A percentile compares a stretch with the other conserved stretches of the same genome.
These are phyloP conservation scores for Nannochloropsis oceanica DNA, from an alignment of 108 stramenopile genomes.

Conservation along the genomic window DNA sequence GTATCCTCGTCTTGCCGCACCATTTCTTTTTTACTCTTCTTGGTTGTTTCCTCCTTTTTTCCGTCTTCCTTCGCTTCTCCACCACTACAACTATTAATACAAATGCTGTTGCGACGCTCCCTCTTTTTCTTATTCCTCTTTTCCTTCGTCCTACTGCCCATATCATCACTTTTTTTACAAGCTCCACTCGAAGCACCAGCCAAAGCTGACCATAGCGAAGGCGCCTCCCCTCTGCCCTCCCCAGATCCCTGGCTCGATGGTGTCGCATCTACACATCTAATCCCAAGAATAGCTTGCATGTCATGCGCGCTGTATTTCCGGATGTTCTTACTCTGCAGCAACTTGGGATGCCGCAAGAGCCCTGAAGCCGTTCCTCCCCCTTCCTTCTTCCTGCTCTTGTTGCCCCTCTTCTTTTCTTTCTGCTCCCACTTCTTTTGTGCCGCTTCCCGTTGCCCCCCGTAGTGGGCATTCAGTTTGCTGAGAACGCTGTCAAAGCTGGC, in stretches of 20 bases:
- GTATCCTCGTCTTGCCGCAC: background rate
- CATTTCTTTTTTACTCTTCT: slow-evolving; percentile 5
- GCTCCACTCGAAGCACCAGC: background rate
- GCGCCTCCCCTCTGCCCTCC: background rate
- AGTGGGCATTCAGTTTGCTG: slow-evolving; percentile 21
- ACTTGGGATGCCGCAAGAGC: slow-evolving; percentile 10
- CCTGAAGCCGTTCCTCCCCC: background rate
- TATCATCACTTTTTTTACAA: background rate
- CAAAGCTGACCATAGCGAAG: background rate
- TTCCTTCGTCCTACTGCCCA: background rate
- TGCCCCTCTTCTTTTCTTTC: slow-evolving; percentile 23
- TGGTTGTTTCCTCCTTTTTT: slow-evolving; percentile 3
- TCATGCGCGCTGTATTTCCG: slow-evolving; percentile 16
- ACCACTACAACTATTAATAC: background rate
- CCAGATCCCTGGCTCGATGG: background rate
- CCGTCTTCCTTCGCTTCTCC: background rate
- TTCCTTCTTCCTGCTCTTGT: background rate
- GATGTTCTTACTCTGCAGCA: slow-evolving; percentile 18
- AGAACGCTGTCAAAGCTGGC: slow-evolving; percentile 35
- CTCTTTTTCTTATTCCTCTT: background rate
- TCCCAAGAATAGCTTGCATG: slow-evolving; percentile 32
- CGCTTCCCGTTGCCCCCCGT: background rate
- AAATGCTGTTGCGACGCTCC: background rate
- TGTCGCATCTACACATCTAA: background rate
- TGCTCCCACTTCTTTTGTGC: slow-evolving; percentile 9